Base-by-base conservation (phyloP, 805 yeast genomes). In the Pichia scutulata region DNA sequence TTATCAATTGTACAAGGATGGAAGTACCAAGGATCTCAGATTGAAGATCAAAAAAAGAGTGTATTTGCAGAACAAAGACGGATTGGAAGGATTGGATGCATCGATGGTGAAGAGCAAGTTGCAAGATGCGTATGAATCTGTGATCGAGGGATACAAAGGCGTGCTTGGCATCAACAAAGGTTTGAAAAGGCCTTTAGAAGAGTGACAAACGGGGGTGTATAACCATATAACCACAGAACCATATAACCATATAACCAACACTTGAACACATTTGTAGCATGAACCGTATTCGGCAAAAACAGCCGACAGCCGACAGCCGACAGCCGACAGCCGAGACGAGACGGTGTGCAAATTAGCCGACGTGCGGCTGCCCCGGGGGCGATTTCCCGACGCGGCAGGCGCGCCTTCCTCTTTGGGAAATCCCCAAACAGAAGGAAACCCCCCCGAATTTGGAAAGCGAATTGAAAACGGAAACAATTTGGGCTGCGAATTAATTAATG, bases 51-150 rank as follows among this genome's bases (percentile, higher is more conserved):
- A 90, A 65, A 76, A 72, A 59, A 74, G 99, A 52, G 68, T 93
- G 24, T 92, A 74, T 61, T 74, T 79, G 50, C 86, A 88, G 62
- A 93, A 93, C 68, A 78, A 73, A 58, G 97, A 90, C 50, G 89
- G 89, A 0, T 71, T 93, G 49, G 68, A 66, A 36, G 85, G 80
- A 5, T 68, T 89, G 62, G 72, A 68, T n/a, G 71, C 78, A 0
- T 80, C 81, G n/a, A 72, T 78, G 53, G 47, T 39, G 23, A 75
- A 74, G 53, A 88, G 84, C 58, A 86, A 86, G 58, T 71, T 89
- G 39, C 88, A 86, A 47, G 52, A 49, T n/a, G 47, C 41, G 16
- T 47, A 43, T 19, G 16, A 14, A 10, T 13, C 22, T 3, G 40
- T 43, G 4, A 7, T 33, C 10, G 37, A 33, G 19, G 37, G 37